Evolutionary conservation across 352 stramenopile species (phyloP).

Genomic region (Albugo laibachii): DNA sequence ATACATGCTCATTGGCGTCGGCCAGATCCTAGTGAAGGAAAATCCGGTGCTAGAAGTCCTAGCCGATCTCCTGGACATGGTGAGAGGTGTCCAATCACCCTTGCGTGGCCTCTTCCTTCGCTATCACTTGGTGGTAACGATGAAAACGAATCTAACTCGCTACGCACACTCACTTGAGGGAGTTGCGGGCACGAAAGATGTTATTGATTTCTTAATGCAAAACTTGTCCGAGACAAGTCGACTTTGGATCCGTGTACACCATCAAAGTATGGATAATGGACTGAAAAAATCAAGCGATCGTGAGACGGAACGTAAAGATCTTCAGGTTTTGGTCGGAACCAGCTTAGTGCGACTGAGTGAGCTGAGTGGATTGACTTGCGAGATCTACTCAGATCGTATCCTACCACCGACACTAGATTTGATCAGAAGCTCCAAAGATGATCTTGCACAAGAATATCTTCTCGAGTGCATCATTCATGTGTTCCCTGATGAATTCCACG

Average conservation of each 20-base stretch:
- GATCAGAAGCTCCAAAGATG: constrained; percentile 89
- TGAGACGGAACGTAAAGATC: constrained; percentile 82
- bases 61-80: constrained; percentile 96
- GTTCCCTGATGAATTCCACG: constrained; percentile 96
- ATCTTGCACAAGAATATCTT: constrained; percentile 95
- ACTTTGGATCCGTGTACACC: constrained; percentile 98
- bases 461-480: constrained; percentile 96
- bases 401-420: constrained; percentile 86
- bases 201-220: constrained; percentile 90
- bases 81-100: constrained; percentile 97
- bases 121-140: constrained; percentile 86
- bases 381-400: constrained; percentile 80
- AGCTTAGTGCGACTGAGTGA: constrained; percentile 94
- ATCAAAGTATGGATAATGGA: constrained; percentile 27
- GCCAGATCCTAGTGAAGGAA: too few species aligned
- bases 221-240: constrained; percentile 97
- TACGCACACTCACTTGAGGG: constrained; percentile 38
- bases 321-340: constrained; percentile 92
- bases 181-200: constrained; percentile 66
- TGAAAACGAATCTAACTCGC: constrained; percentile 83
- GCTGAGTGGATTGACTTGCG: constrained; percentile 84
- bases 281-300: constrained; percentile 62
- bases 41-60: constrained; percentile 80
- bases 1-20: constrained; percentile 9
- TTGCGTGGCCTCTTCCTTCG: constrained; percentile 95